Evolutionary conservation across 306 rosid species (phyloP), one percentile per base, ranked within the genome.

Genomic region (Cicer bijugum): DNA sequence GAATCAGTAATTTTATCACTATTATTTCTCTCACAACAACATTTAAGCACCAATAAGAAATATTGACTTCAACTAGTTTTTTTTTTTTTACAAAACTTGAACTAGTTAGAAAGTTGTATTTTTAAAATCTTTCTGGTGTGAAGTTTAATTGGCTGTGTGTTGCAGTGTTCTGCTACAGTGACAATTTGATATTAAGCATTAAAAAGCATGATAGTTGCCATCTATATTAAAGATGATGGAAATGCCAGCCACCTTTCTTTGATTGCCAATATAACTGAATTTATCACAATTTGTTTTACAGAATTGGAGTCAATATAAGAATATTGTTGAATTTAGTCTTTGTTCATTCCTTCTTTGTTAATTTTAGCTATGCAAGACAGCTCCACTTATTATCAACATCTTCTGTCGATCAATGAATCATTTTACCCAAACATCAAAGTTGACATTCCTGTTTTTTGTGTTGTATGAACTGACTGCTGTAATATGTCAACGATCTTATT

Each of bases 361-460:
- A 47, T 74, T 14, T 63, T 47, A 9, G 16, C 59, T 66, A 12
- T 68, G 52, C 65, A 14, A 71, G 65, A 28, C 1, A 43, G 44
- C n/a, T 42, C 17, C 66, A 11, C 76, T 45, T 70, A 40, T 71
- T 17, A 16, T 59, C 23, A 20, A 17, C 33, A 57, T 39, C 28
- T 38, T 71, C 44, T 71, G 38, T 69, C 69, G 0, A 37, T 55
- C 53, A 68, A 40, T 12, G 59, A 14, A 12, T 71, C 40, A 55
- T 66, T 65, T 42, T 37, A 23, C 55, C 52, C 40, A 23, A 47
- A 57, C 65, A 70, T 71, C 52, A 14, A 73, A 10, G 39, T 39
- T 67, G 72, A 38, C 76, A 9, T 37, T 35, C 47, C 57, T 33
- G n/a, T 69, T 67, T 23, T 61, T 68, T 67, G 44, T 69, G 63